These are phyloP conservation scores for Scorias spongiosa DNA, from an alignment of 2,329 filamentous ascomycete species.

Conservation along the genomic window DNA sequence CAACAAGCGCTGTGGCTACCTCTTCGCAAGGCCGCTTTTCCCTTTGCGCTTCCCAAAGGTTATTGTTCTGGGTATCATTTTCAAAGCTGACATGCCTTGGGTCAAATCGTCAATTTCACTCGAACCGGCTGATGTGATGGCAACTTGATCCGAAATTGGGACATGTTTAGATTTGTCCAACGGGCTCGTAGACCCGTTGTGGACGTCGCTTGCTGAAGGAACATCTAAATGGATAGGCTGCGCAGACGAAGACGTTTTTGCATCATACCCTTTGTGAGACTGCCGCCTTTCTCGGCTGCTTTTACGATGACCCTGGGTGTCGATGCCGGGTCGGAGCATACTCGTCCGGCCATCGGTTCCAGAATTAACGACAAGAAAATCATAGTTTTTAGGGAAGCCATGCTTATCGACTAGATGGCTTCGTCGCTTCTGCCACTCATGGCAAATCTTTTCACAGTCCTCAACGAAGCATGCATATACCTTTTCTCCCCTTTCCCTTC, in stretches of 20 bases:
- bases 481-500: constrained; percentile 67
- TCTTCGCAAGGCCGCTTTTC: constrained; percentile 12
- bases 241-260: no score
- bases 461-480: constrained; percentile 89
- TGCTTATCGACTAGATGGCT: constrained; percentile 92
- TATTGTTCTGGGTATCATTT: constrained; percentile 10
- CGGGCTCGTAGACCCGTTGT: no score
- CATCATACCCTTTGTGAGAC: background rate
- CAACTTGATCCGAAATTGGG: no score
- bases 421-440: constrained; percentile 66
- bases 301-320: constrained; percentile 17
- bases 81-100: constrained; percentile 5
- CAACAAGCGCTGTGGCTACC: background rate
- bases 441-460: constrained; percentile 71
- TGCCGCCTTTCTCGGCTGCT: constrained; percentile 15
- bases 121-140: no score
- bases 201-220: no score
- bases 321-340: constrained; percentile 48
- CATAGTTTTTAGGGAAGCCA: constrained; percentile 71
- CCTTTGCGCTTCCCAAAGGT: constrained; percentile 11
- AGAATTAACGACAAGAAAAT: constrained; percentile 72
- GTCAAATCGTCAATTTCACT: background rate
- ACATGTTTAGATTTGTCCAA: no score
- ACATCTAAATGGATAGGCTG: no score
- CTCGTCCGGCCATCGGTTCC: constrained; percentile 79